A percentile compares a stretch with the other conserved stretches of the same genome.
Evolutionary conservation across 192 early-diverging fungal genomes (phyloP).

Genomic region (Backusella circina): DNA sequence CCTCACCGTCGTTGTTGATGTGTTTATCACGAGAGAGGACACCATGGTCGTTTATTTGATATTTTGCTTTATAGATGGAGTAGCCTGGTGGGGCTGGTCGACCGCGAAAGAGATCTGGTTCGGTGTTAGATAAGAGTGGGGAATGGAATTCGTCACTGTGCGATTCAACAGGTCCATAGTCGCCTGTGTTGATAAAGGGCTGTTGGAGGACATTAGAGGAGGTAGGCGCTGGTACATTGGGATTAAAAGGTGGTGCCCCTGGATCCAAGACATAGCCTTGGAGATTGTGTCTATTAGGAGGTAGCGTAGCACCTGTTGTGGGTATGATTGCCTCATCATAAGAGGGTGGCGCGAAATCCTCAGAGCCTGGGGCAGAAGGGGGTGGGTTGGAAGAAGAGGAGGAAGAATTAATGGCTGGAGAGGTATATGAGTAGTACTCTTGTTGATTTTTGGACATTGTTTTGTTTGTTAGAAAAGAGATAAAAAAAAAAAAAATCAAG

Average conservation of each 20-base stretch:
- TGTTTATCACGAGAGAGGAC: constrained; percentile 33
- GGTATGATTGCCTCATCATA: constrained; percentile 14
- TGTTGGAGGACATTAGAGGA: not conserved
- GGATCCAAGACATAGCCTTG: constrained; percentile 10
- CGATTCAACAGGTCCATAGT: not conserved
- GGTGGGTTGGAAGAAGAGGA: not conserved
- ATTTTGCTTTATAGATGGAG: constrained; percentile 25
- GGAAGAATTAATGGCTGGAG: not conserved
- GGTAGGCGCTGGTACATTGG: not conserved
- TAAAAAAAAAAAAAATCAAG: not conserved
- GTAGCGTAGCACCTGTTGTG: not conserved
- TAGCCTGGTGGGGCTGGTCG: constrained; percentile 29
- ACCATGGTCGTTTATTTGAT: constrained; percentile 5
- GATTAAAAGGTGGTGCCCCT: not conserved
- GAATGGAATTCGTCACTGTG: not conserved
- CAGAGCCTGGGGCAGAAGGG: constrained; percentile 1
- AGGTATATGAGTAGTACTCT: not conserved
- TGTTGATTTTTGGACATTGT: not conserved
- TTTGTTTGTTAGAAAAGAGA: not conserved
- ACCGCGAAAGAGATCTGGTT: constrained; percentile 4
- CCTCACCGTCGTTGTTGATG: constrained; percentile 33
- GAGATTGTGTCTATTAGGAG: not conserved
- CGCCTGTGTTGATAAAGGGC: not conserved
- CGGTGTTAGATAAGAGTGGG: not conserved
- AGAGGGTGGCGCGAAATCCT: not conserved